These are phyloP conservation scores for Hypoxylon intermedium DNA, from an alignment of 495 filamentous ascomycete species.

Conservation along the genomic window DNA sequence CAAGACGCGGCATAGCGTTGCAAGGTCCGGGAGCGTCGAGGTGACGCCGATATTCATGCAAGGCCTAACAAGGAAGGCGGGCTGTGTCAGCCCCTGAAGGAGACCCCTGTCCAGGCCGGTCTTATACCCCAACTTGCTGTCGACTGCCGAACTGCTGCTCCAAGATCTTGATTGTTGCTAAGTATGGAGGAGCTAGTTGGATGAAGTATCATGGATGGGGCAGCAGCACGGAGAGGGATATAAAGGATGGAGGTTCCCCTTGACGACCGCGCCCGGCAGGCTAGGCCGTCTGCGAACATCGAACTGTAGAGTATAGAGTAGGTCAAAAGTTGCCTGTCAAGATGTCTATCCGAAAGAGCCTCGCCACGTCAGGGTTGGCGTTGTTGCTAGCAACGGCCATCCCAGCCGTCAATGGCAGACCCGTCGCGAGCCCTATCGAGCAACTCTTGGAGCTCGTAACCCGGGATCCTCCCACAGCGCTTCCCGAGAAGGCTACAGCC, in stretches of 20 bases:
- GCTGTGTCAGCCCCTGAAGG: slow-evolving; percentile 14
- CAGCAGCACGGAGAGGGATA: slow-evolving; percentile 3
- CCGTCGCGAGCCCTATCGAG: slow-evolving; percentile 30
- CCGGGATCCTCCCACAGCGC: slow-evolving; percentile 43
- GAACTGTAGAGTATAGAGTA: slow-evolving; percentile 5
- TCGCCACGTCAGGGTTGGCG: slow-evolving; percentile 44
- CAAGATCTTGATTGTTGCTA: too few relatives aligned
- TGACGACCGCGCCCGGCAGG: not conserved
- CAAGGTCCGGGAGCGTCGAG: slow-evolving; percentile 12
- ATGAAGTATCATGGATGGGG: not conserved
- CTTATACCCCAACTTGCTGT: slow-evolving; percentile 15
- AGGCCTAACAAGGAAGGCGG: slow-evolving; percentile 41
- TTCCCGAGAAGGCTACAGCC: slow-evolving; percentile 50
- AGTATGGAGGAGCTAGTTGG: not conserved
- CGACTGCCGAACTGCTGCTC: not conserved
- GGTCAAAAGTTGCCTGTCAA: slow-evolving; percentile 17
- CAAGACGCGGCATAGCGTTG: not conserved
- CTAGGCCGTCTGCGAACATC: slow-evolving; percentile 5
- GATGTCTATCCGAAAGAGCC: slow-evolving; percentile 45
- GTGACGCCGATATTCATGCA: slow-evolving; percentile 26
- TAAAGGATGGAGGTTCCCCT: slow-evolving; percentile 11
- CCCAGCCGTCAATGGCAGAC: slow-evolving; percentile 25
- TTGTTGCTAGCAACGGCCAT: slow-evolving; percentile 36
- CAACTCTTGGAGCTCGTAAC: slow-evolving; percentile 21
- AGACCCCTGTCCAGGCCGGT: slow-evolving; percentile 16